Conservation (phyloP, 2,329 filamentous ascomycete species). For the Mycosphaerelloides madeirae region DNA sequence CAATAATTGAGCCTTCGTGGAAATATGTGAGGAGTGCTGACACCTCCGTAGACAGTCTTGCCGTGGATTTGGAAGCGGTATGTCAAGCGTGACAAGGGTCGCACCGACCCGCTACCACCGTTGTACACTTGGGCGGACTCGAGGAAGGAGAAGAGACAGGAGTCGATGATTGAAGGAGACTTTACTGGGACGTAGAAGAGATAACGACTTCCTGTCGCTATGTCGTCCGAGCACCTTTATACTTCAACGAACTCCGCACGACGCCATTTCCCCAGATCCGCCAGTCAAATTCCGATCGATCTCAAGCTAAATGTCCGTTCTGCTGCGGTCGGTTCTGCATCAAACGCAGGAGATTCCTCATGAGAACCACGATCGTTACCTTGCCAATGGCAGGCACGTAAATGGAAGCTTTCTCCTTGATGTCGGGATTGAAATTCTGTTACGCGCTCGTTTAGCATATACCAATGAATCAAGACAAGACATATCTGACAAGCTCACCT, state of each 20-base stretch:
- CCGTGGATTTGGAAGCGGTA: conserved; percentile 12
- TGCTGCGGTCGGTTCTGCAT: conserved; percentile 30
- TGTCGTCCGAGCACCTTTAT: background rate
- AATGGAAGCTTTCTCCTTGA: conserved; percentile 94
- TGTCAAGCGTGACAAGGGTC: background rate
- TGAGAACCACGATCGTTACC: conserved; percentile 87
- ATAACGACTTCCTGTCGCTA: background rate
- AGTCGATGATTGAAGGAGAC: background rate
- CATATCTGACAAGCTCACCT: conserved; percentile 43
- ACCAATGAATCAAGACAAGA: conserved; percentile 5
- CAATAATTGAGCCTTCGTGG: too few species aligned
- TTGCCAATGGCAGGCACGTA: conserved; percentile 97
- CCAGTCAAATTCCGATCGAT: background rate
- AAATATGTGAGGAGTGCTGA: too few species aligned
- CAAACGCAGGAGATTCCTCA: conserved; percentile 72
- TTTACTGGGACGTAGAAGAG: background rate
- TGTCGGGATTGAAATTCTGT: conserved; percentile 77
- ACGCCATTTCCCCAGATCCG: too few species aligned
- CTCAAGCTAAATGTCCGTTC: conserved; percentile 6
- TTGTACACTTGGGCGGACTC: conserved; percentile 4
- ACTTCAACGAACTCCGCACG: too few species aligned
- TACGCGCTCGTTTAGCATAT: background rate
- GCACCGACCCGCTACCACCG: conserved; percentile 2
- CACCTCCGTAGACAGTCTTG: conserved; percentile 2
- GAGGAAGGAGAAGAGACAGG: background rate